Evolutionary conservation across 176 grass and related monocot genomes (phyloP).

Genomic region (Themeda triandra): DNA sequence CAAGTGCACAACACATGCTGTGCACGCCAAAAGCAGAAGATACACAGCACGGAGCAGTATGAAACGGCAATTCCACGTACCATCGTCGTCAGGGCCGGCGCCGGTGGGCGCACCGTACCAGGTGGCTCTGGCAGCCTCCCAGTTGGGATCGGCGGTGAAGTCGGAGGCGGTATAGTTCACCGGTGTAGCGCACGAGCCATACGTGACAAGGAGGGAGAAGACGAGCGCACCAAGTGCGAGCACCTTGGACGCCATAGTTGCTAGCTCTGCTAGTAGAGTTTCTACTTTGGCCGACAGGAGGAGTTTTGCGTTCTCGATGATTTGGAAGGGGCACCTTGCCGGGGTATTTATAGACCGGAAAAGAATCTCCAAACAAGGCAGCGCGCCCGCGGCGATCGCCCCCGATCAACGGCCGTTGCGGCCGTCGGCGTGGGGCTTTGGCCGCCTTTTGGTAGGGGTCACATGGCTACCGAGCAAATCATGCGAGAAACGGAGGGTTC

Average conservation of each 20-base stretch:
- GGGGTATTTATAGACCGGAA: constrained; percentile 37
- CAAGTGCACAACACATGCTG: background rate
- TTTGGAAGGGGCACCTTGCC: background rate
- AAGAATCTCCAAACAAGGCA: background rate
- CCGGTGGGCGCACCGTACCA: constrained; percentile 67
- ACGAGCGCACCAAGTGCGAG: background rate
- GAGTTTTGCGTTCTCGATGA: constrained; percentile 6
- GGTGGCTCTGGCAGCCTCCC: constrained; percentile 49
- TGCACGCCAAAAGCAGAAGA: background rate
- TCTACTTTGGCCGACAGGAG: background rate
- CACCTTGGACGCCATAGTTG: background rate
- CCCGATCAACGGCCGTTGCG: background rate
- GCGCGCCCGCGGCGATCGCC: background rate
- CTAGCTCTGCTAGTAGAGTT: background rate
- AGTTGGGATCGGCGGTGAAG: constrained; percentile 15
- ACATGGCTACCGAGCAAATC: constrained; percentile 43
- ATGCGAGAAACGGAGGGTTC: constrained; percentile 16
- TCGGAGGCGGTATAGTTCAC: constrained; percentile 2
- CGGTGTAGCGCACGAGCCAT: background rate
- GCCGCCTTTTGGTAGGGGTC: constrained; percentile 7
- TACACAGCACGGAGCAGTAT: no score
- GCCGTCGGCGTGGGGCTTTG: background rate
- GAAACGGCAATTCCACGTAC: no score
- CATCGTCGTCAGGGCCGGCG: constrained; percentile 51
- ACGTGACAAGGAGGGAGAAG: constrained; percentile 24